phyloP scores from a whole-genome alignment of 1,284 basidiomycete species.

The Gomphus bonarii region DNA sequence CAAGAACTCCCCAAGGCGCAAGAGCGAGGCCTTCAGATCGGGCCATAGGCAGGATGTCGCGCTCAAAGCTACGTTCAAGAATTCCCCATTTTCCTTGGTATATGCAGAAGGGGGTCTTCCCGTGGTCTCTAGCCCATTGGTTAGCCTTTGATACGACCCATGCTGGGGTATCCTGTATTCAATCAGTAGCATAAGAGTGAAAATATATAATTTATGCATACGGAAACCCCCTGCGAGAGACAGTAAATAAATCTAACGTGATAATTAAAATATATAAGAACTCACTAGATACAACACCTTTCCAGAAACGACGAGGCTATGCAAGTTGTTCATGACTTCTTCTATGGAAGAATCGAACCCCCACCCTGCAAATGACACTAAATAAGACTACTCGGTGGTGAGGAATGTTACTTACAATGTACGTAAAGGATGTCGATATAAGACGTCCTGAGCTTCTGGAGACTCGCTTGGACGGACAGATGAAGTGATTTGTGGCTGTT shows the following conservation, averaged over 20 bases:
- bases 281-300: not conserved
- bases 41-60: conserved; percentile 26
- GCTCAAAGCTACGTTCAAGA: conserved; percentile 22
- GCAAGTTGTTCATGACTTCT: not conserved
- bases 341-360: not conserved
- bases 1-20: conserved; percentile 32
- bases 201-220: too few species aligned
- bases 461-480: conserved; percentile 24
- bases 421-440: conserved; percentile 36
- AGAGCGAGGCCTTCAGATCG: conserved; percentile 31
- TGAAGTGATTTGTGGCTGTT: conserved; percentile 27
- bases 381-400: not conserved
- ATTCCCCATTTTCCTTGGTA: conserved; percentile 26
- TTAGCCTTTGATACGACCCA: conserved; percentile 14
- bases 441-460: conserved; percentile 34
- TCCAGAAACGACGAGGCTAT: not conserved
- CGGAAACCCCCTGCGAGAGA: too few species aligned
- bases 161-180: conserved; percentile 20
- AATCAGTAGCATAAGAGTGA: too few species aligned
- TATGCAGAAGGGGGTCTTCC: conserved; percentile 23
- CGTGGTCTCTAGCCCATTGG: conserved; percentile 18
- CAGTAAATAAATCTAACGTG: too few species aligned
- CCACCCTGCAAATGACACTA: not conserved
- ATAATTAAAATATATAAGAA: too few species aligned
- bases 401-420: conserved; percentile 18